Conservation (phyloP, 306 rosid species). For the Trichosanthes cucumerina region DNA sequence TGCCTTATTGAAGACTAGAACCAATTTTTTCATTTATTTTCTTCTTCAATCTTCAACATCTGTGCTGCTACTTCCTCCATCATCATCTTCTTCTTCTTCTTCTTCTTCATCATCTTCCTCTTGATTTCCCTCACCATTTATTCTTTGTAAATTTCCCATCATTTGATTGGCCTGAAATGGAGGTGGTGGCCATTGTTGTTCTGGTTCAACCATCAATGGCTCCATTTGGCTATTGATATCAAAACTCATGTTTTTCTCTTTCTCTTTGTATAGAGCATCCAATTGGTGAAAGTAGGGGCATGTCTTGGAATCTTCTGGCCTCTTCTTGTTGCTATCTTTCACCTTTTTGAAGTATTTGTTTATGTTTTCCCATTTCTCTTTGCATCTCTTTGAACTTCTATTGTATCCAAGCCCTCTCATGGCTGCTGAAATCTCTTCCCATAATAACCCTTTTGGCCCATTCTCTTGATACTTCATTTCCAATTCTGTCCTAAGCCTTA, state of each 20-base stretch:
- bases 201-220: constrained; percentile 81
- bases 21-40: constrained; percentile 44
- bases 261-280: constrained; percentile 57
- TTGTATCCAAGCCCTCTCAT: constrained; percentile 71
- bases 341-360: constrained; percentile 98
- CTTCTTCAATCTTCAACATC: constrained; percentile 41
- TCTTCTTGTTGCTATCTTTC: constrained; percentile 74
- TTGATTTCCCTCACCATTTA: constrained; percentile 1
- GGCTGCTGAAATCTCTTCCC: constrained; percentile 77
- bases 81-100: constrained; percentile 29
- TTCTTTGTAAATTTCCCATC: background rate
- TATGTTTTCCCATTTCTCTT: constrained; percentile 97
- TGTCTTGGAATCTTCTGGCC: constrained; percentile 83
- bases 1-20: constrained; percentile 15
- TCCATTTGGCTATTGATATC: constrained; percentile 30
- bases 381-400: constrained; percentile 71
- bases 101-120: constrained; percentile 13
- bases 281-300: constrained; percentile 76
- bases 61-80: constrained; percentile 21
- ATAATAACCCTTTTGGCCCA: constrained; percentile 77
- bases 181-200: constrained; percentile 93
- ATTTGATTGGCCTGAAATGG: constrained; percentile 9
- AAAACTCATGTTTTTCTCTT: constrained; percentile 26
- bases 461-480: constrained; percentile 67
- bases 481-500: constrained; percentile 43